These are phyloP conservation scores for Auxenochlorella pyrenoidosa DNA, from an alignment of 139 green algal genomes.

Conservation along the genomic window DNA sequence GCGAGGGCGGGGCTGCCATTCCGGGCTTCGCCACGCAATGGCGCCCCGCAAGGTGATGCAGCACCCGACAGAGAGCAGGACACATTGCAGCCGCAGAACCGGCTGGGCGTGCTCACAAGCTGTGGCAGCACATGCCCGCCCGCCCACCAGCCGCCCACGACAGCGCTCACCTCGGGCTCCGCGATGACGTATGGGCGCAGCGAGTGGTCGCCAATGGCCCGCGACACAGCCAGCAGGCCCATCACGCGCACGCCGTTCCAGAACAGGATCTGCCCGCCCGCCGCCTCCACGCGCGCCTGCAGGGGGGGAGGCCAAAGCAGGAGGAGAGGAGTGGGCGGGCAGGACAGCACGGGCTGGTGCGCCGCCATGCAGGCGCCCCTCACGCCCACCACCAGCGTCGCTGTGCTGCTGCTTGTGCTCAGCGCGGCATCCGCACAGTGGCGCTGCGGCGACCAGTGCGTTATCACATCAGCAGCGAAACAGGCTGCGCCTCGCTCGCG, in stretches of 20 bases:
- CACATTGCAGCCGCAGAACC: no score
- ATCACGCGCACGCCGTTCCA: conserved; percentile 84
- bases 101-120: no score
- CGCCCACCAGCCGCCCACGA: not conserved
- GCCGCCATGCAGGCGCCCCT: no score
- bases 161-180: conserved; percentile 59
- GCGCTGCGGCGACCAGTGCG: no score
- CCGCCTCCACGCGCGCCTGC: conserved; percentile 71
- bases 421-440: no score
- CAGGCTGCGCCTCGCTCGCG: no score
- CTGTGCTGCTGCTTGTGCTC: no score
- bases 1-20: not conserved
- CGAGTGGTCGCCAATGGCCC: conserved; percentile 78
- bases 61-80: not conserved
- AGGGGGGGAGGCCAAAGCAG: not conserved
- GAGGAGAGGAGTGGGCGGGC: not conserved
- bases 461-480: no score
- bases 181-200: conserved; percentile 73
- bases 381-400: no score
- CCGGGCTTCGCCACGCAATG: no score
- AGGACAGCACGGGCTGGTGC: not conserved
- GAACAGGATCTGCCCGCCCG: conserved; percentile 79
- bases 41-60: no score
- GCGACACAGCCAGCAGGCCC: conserved; percentile 78
- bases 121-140: no score